Conservation (phyloP, 192 early-diverging fungal genomes). For the Mortierella alpina region DNA sequence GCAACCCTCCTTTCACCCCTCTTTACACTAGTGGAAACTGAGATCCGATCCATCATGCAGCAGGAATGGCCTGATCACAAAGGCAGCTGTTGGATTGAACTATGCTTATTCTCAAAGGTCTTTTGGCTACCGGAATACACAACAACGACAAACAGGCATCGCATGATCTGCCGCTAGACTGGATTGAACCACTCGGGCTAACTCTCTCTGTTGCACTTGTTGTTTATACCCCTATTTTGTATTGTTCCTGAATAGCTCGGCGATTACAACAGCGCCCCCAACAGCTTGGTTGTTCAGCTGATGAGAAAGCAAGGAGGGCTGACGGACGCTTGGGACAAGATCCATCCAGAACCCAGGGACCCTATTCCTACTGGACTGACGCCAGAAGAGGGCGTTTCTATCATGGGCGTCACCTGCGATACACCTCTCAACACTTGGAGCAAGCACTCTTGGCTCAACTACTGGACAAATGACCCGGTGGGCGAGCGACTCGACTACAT, state of each 20-base stretch:
- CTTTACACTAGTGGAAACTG: background rate
- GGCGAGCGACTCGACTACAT: conserved; percentile 69
- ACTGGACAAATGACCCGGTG: conserved; percentile 27
- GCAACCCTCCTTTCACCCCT: background rate
- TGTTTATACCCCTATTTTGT: background rate
- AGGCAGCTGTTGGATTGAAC: no score
- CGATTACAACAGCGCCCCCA: conserved; percentile 64
- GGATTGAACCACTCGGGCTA: background rate
- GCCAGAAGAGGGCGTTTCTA: conserved; percentile 47
- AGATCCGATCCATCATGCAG: no score
- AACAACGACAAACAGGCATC: background rate
- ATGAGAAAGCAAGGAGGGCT: conserved; percentile 59
- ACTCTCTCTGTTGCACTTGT: background rate
- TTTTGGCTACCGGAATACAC: no score
- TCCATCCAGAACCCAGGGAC: conserved; percentile 45
- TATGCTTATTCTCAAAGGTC: no score
- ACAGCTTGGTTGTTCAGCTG: conserved; percentile 55
- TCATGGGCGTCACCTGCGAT: conserved; percentile 66
- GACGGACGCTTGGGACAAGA: conserved; percentile 62
- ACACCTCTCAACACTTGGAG: conserved; percentile 66
- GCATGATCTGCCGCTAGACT: background rate
- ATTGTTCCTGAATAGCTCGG: conserved; percentile 53
- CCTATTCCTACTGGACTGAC: conserved; percentile 37
- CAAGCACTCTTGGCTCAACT: conserved; percentile 54
- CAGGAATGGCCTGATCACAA: no score